These are phyloP conservation scores for Pseudisothecium myosuroides DNA, from an alignment of 225 moss, liverwort and hornwort species.

Conservation along the genomic window DNA sequence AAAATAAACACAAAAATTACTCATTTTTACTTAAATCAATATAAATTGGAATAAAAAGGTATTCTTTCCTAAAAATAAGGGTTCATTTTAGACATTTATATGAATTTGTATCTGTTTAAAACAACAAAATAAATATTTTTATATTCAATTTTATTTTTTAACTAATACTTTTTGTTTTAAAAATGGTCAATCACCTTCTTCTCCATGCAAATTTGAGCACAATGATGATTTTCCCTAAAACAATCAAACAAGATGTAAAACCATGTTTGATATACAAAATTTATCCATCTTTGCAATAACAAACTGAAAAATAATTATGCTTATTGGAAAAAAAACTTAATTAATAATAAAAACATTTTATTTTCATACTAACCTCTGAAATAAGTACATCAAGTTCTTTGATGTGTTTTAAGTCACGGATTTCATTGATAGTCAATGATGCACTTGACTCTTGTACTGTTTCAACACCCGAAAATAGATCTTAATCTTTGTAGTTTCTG, in stretches of 20 bases:
- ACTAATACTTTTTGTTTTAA: no score
- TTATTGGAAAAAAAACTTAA: not conserved
- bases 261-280: not conserved
- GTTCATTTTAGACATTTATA: not conserved
- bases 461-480: slow-evolving; percentile 16
- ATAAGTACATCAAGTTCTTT: slow-evolving; percentile 36
- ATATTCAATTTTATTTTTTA: not conserved
- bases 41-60: not conserved
- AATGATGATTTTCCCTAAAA: slow-evolving; percentile 35
- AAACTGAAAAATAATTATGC: not conserved
- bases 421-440: slow-evolving; percentile 59
- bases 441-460: slow-evolving; percentile 83
- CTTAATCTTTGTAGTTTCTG: slow-evolving; percentile 16
- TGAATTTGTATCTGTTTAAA: not conserved
- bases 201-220: slow-evolving; percentile 14
- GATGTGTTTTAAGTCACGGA: slow-evolving; percentile 30
- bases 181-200: slow-evolving; percentile 27
- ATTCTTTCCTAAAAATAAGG: not conserved
- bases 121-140: not conserved
- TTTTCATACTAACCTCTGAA: slow-evolving; percentile 17
- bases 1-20: not conserved
- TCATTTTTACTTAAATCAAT: not conserved
- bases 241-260: not conserved
- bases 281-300: not conserved
- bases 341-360: no score